These are phyloP conservation scores for Baorangia bicolor DNA, from an alignment of 768 basidiomycete genomes.

Conservation along the genomic window DNA sequence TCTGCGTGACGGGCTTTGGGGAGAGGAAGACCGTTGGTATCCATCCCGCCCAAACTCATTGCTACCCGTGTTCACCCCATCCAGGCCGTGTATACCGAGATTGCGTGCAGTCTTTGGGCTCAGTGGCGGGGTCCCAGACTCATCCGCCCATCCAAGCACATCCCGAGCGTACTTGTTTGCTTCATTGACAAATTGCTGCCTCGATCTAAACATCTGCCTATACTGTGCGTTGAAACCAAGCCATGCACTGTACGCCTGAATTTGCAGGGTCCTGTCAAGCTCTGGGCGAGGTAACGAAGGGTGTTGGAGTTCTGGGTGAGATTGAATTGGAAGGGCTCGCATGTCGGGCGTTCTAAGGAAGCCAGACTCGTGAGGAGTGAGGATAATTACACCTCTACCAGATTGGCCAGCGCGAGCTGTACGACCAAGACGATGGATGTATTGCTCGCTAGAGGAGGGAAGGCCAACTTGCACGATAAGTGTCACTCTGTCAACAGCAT, in stretches of 20 bases:
- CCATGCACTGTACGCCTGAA: slow-evolving; percentile 52
- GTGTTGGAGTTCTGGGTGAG: slow-evolving; percentile 23
- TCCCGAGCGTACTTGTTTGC: slow-evolving; percentile 38
- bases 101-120: slow-evolving; percentile 46
- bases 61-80: slow-evolving; percentile 22
- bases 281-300: slow-evolving; percentile 22
- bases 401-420: slow-evolving; percentile 72
- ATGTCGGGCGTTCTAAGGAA: slow-evolving; percentile 47
- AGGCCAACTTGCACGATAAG: slow-evolving; percentile 63
- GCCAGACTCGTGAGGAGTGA: slow-evolving; percentile 48
- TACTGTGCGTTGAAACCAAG: slow-evolving; percentile 56
- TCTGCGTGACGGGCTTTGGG: slow-evolving; percentile 1
- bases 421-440: slow-evolving; percentile 76
- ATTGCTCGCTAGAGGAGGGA: slow-evolving; percentile 70
- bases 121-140: slow-evolving; percentile 36
- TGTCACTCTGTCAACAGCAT: slow-evolving; percentile 43
- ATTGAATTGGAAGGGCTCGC: slow-evolving; percentile 40
- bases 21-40: slow-evolving; percentile 4
- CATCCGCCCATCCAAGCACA: slow-evolving; percentile 39
- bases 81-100: slow-evolving; percentile 46
- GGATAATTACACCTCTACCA: slow-evolving; percentile 57
- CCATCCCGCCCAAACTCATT: neutral
- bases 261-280: slow-evolving; percentile 43
- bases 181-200: slow-evolving; percentile 39
- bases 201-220: slow-evolving; percentile 39